These are phyloP conservation scores for Hypoxylon sp. DNA, from an alignment of 2,329 filamentous ascomycete species.

Conservation along the genomic window DNA sequence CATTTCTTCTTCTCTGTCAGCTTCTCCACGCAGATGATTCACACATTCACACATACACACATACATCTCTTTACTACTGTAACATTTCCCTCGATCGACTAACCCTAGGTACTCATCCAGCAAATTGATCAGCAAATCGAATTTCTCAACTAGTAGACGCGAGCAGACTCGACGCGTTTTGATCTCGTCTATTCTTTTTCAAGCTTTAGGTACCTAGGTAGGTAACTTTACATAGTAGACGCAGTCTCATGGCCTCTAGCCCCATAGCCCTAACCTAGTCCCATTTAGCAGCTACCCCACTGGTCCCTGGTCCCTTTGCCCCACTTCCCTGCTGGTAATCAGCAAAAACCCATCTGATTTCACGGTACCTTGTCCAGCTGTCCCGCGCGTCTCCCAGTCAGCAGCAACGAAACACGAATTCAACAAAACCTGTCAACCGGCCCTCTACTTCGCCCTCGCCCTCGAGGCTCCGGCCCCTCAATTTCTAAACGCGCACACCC, in stretches of 20 bases:
- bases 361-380: neutral
- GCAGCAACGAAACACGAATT: neutral
- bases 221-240: too few relatives aligned
- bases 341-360: neutral
- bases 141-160: neutral
- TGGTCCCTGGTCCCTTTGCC: neutral
- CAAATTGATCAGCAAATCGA: neutral
- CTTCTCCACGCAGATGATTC: slow-evolving; percentile 7
- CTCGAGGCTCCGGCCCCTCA: neutral
- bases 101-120: neutral
- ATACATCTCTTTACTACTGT: neutral
- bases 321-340: neutral
- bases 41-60: neutral
- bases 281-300: neutral
- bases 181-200: neutral
- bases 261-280: neutral
- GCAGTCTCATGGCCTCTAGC: neutral
- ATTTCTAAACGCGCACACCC: neutral
- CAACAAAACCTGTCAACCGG: neutral
- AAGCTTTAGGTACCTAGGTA: too few relatives aligned
- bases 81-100: neutral
- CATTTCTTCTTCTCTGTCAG: slow-evolving; percentile 22
- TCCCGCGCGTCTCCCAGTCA: slow-evolving; percentile 7
- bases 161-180: neutral
- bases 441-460: neutral